Evolutionary conservation across 495 filamentous ascomycete genomes (phyloP).

Genomic region (Hyphodiscus hymeniophilus): DNA sequence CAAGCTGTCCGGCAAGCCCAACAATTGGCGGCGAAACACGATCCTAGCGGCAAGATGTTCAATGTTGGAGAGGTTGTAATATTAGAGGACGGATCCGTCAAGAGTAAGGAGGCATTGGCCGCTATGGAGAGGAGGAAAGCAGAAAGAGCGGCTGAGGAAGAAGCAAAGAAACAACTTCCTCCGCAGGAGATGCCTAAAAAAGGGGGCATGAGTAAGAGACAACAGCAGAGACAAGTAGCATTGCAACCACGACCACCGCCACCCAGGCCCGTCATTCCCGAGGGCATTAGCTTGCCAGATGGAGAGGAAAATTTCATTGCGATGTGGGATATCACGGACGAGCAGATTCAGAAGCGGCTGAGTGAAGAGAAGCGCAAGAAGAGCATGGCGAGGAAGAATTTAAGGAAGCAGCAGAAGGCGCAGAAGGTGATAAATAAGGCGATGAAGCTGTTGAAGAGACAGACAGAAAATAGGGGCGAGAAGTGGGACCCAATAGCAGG

Average conservation of each 20-base stretch:
- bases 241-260: slow-evolving; percentile 22
- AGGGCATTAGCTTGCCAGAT: slow-evolving; percentile 22
- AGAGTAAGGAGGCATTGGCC: slow-evolving; percentile 18
- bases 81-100: slow-evolving; percentile 26
- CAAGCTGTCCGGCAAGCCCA: slow-evolving; percentile 27
- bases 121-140: slow-evolving; percentile 13
- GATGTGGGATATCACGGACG: slow-evolving; percentile 28
- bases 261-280: slow-evolving; percentile 26
- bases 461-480: slow-evolving; percentile 6
- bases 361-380: slow-evolving; percentile 21
- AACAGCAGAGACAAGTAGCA: slow-evolving; percentile 25
- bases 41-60: slow-evolving; percentile 26
- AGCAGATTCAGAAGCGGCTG: slow-evolving; percentile 23
- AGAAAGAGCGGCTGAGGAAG: slow-evolving; percentile 15
- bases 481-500: slow-evolving; percentile 10
- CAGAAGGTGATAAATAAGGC: slow-evolving; percentile 16
- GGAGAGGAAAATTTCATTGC: slow-evolving; percentile 28
- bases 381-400: slow-evolving; percentile 20
- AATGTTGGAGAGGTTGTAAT: slow-evolving; percentile 28
- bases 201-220: slow-evolving; percentile 31
- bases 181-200: background rate
- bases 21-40: slow-evolving; percentile 25
- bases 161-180: background rate
- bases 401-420: slow-evolving; percentile 24
- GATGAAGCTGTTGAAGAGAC: slow-evolving; percentile 17